phyloP scores from a whole-genome alignment of 2,329 filamentous ascomycete species.

The Pestalotiopsis sp. region DNA sequence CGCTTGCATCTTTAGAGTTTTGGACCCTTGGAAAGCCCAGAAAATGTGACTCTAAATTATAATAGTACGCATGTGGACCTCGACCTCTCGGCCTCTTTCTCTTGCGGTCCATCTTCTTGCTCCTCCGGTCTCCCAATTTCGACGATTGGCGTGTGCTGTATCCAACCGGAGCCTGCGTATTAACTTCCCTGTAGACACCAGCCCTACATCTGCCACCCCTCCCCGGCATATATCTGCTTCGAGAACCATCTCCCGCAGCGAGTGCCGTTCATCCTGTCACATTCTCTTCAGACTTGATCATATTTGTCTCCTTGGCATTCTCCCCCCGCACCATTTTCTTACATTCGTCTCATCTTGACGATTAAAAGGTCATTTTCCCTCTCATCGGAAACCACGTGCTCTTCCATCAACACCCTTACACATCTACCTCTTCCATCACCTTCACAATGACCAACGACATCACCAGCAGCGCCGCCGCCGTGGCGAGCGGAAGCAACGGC shows the following conservation, averaged over 20 bases:
- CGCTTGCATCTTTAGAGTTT: background rate
- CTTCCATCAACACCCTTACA: background rate
- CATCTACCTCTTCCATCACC: background rate
- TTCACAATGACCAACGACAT: slow-evolving; percentile 24
- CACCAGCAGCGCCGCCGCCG: slow-evolving; percentile 17
- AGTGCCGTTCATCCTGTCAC: background rate
- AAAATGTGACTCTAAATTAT: background rate
- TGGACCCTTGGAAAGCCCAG: background rate
- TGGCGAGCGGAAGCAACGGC: slow-evolving; percentile 16
- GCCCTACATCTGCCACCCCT: background rate
- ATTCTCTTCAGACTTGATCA: background rate
- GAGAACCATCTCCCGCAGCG: background rate
- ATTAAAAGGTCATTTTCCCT: background rate
- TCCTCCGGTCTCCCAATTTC: background rate
- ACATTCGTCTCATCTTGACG: too few species aligned
- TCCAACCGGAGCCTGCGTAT: too few species aligned
- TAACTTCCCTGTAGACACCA: background rate
- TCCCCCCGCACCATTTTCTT: background rate
- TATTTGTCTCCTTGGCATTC: background rate
- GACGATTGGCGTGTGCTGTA: background rate
- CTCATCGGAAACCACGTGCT: background rate
- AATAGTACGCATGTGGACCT: background rate
- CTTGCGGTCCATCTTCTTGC: background rate
- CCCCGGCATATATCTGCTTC: background rate
- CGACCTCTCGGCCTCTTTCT: background rate